These are phyloP conservation scores for Byssoonygena ceratinophila DNA, from an alignment of 2,329 filamentous ascomycete species.

Conservation along the genomic window DNA sequence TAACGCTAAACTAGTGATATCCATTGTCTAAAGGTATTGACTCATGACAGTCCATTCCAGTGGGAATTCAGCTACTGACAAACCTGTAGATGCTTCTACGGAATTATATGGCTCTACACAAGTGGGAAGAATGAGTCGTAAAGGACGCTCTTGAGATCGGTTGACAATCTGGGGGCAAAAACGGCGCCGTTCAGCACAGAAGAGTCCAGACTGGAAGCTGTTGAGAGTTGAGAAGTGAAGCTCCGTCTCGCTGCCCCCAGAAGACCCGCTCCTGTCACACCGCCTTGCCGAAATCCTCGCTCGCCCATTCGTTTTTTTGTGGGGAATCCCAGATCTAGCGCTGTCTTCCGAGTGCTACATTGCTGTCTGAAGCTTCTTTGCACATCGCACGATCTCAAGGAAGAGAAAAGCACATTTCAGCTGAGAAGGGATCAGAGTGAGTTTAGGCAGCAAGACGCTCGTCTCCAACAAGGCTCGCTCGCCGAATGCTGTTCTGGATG, in stretches of 20 bases:
- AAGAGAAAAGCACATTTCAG: not conserved
- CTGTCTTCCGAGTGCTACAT: too few relatives aligned
- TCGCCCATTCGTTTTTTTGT: conserved; percentile 5
- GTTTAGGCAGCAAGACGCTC: not conserved
- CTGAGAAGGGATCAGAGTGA: not conserved
- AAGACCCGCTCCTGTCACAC: conserved; percentile 10
- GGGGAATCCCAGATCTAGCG: not conserved
- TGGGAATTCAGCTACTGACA: too few relatives aligned
- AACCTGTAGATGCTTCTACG: too few relatives aligned
- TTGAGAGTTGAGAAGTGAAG: not conserved
- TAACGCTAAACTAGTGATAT: too few relatives aligned
- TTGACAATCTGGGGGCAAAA: too few relatives aligned
- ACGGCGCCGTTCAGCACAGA: too few relatives aligned
- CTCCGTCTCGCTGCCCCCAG: not conserved
- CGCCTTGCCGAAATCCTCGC: conserved; percentile 5
- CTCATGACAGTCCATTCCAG: too few relatives aligned
- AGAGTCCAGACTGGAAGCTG: not conserved
- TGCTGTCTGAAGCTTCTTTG: too few relatives aligned
- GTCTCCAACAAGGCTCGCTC: too few relatives aligned
- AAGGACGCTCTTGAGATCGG: too few relatives aligned
- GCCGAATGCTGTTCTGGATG: too few relatives aligned
- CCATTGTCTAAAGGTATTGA: too few relatives aligned
- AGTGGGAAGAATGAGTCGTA: not conserved
- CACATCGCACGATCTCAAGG: not conserved
- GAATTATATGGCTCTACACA: not conserved